Conservation (phyloP, 2,329 filamentous ascomycete genomes). For the Aspergillus fumigatiaffinis region DNA sequence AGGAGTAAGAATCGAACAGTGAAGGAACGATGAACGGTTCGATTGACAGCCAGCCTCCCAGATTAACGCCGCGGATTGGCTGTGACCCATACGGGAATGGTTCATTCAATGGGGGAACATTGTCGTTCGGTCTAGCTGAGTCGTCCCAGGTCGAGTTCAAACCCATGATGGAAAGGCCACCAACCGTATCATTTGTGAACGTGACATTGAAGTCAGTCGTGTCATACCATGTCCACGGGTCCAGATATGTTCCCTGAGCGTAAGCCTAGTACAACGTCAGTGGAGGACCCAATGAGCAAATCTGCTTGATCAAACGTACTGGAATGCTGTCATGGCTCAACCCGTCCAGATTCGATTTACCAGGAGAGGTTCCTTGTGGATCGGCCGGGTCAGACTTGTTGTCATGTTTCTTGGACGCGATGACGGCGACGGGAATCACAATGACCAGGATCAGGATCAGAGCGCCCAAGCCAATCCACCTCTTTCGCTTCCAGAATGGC, state of each 20-base stretch:
- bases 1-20: conserved; percentile 67
- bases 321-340: conserved; percentile 59
- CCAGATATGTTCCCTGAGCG: conserved; percentile 72
- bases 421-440: conserved; percentile 64
- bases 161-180: conserved; percentile 86
- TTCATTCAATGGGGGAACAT: conserved; percentile 73
- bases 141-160: conserved; percentile 84
- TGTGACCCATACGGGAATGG: conserved; percentile 73
- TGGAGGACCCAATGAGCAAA: not conserved
- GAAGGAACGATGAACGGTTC: conserved; percentile 97
- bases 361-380: conserved; percentile 22
- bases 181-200: conserved; percentile 80
- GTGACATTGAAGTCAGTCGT: conserved; percentile 91
- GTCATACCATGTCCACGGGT: conserved; percentile 89
- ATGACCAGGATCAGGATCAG: conserved; percentile 58
- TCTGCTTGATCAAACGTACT: conserved; percentile 22
- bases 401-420: conserved; percentile 60
- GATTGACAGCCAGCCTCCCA: conserved; percentile 89
- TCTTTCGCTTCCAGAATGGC: conserved; percentile 39
- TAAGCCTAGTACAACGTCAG: conserved; percentile 35
- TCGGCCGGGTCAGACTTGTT: conserved; percentile 24
- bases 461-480: conserved; percentile 52
- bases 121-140: conserved; percentile 68
- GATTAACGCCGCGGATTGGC: conserved; percentile 83
- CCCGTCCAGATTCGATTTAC: conserved; percentile 49